phyloP scores from a whole-genome alignment of 2,329 filamentous ascomycete species.

The Diaporthe amygdali region DNA sequence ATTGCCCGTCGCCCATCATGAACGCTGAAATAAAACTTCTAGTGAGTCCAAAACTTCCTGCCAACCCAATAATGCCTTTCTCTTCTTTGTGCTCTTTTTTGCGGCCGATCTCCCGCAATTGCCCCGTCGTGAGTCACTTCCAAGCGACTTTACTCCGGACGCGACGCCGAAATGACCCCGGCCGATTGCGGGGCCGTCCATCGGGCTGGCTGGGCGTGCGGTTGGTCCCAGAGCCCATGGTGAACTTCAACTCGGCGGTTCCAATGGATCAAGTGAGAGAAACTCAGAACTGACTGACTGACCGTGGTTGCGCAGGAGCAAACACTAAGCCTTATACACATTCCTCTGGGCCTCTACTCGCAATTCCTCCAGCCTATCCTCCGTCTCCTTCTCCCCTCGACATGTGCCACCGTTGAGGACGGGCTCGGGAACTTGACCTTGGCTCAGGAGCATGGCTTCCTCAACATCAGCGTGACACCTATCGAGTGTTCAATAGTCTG shows the following conservation, averaged over 20 bases:
- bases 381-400: slow-evolving; percentile 77
- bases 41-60: slow-evolving; percentile 43
- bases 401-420: slow-evolving; percentile 43
- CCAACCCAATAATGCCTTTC: background rate
- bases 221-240: background rate
- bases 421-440: slow-evolving; percentile 52
- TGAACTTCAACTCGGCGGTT: background rate
- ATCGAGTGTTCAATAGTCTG: slow-evolving; percentile 94
- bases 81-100: background rate
- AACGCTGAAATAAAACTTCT: slow-evolving; percentile 64
- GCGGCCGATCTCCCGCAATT: background rate
- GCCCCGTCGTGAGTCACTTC: background rate
- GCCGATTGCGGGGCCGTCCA: slow-evolving; percentile 15
- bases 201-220: background rate
- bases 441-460: slow-evolving; percentile 74
- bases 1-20: slow-evolving; percentile 43
- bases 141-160: background rate
- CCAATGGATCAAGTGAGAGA: background rate
- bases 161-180: background rate
- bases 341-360: slow-evolving; percentile 79
- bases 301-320: slow-evolving; percentile 69
- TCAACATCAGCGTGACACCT: slow-evolving; percentile 92
- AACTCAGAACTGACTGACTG: slow-evolving; percentile 27
- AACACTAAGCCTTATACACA: slow-evolving; percentile 86
- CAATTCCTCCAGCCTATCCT: slow-evolving; percentile 86